Percentiles rank a stretch among this genome's conserved stretches.
Conservation (phyloP, 2,329 filamentous ascomycete genomes). For the Aureobasidium sp. region DNA sequence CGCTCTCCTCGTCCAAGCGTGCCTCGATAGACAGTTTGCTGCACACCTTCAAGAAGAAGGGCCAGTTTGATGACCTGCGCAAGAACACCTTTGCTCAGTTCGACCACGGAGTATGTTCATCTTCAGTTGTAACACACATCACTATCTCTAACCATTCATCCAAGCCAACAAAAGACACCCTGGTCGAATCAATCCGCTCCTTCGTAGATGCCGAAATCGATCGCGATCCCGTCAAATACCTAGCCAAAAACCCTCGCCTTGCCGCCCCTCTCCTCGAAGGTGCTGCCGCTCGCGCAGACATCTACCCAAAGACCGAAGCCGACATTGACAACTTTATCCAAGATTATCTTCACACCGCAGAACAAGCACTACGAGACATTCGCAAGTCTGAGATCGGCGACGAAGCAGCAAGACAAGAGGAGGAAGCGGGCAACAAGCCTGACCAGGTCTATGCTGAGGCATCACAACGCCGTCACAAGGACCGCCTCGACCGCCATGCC, state of each 20-base stretch:
- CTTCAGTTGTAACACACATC: neutral
- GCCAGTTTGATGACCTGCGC: slow-evolving; percentile 69
- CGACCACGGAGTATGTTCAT: slow-evolving; percentile 52
- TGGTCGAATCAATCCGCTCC: slow-evolving; percentile 26
- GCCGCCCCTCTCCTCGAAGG: slow-evolving; percentile 70
- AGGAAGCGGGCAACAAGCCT: slow-evolving; percentile 57
- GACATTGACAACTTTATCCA: slow-evolving; percentile 62
- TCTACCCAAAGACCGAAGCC: slow-evolving; percentile 63
- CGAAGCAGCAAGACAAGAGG: slow-evolving; percentile 59
- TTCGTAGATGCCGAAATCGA: slow-evolving; percentile 68
- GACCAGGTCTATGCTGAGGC: slow-evolving; percentile 67
- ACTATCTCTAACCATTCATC: neutral
- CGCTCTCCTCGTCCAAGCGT: slow-evolving; percentile 63
- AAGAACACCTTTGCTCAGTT: slow-evolving; percentile 72
- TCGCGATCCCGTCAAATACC: slow-evolving; percentile 57
- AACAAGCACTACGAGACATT: slow-evolving; percentile 60
- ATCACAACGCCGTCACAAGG: slow-evolving; percentile 50
- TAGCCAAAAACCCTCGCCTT: slow-evolving; percentile 65
- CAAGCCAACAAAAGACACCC: slow-evolving; percentile 61
- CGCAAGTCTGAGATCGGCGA: slow-evolving; percentile 60
- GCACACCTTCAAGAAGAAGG: slow-evolving; percentile 80
- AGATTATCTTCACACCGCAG: slow-evolving; percentile 54
- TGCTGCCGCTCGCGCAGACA: slow-evolving; percentile 64
- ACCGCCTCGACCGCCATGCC: slow-evolving; percentile 54
- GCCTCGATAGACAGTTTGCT: slow-evolving; percentile 65